These are phyloP conservation scores for Phytopythium chamaehyphon DNA, from an alignment of 352 stramenopile species.

Conservation along the genomic window DNA sequence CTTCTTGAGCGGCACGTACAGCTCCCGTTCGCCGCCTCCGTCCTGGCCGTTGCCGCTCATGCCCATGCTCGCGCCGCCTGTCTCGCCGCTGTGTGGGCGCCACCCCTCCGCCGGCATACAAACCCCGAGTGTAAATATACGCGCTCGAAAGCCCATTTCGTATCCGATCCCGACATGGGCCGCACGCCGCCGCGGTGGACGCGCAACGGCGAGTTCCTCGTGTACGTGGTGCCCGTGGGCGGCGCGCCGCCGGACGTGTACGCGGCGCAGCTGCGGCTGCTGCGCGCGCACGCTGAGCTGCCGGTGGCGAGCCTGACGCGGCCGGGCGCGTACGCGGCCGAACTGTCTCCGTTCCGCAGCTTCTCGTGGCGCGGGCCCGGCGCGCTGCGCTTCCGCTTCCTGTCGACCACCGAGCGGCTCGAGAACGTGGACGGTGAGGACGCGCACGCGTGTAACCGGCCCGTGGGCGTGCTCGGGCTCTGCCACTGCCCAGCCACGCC, in stretches of 20 bases:
- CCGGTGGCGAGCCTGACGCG: conserved; percentile 65
- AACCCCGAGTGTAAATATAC: too few relatives aligned
- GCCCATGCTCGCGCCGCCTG: too few relatives aligned
- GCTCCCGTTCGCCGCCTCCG: conserved; percentile 24
- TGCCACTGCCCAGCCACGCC: conserved; percentile 76
- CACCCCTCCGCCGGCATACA: too few relatives aligned
- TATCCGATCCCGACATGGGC: too few relatives aligned
- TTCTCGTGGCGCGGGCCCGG: conserved; percentile 64
- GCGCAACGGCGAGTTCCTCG: conserved; percentile 66
- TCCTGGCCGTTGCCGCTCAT: conserved; percentile 1
- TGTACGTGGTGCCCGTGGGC: conserved; percentile 79
- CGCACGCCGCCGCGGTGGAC: conserved; percentile 43
- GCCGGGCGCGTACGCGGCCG: conserved; percentile 67
- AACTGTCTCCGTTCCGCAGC: conserved; percentile 77
- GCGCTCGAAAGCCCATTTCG: neutral
- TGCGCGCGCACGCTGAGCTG: conserved; percentile 50
- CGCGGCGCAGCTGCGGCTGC: conserved; percentile 49
- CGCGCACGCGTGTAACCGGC: conserved; percentile 58
- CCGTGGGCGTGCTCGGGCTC: conserved; percentile 74
- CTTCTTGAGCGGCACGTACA: conserved; percentile 83
- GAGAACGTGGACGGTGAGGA: conserved; percentile 68
- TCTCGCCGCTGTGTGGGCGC: neutral
- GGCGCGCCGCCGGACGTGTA: conserved; percentile 58
- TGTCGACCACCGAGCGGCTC: conserved; percentile 53
- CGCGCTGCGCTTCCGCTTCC: conserved; percentile 66